Conservation (phyloP, 768 basidiomycete species). For the Austroboletus festivus region DNA sequence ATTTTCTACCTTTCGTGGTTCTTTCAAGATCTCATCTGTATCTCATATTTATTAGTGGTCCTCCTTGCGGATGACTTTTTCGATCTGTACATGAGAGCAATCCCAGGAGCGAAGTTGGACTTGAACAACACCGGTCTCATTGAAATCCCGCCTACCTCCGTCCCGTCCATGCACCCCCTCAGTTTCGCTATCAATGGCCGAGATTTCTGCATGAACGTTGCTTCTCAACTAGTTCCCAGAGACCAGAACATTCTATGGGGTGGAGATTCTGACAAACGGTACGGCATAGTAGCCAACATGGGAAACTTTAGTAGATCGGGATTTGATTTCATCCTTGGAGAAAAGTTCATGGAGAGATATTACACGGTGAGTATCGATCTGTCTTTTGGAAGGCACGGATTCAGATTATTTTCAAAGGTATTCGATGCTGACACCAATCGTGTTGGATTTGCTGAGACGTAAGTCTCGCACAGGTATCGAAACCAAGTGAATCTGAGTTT, state of each 20-base stretch:
- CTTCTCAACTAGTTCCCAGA: constrained; percentile 17
- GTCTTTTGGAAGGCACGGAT: background rate
- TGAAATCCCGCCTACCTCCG: constrained; percentile 14
- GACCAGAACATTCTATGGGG: constrained; percentile 16
- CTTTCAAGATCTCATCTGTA: background rate
- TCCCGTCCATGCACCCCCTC: constrained; percentile 15
- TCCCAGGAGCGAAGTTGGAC: constrained; percentile 12
- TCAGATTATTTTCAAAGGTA: constrained; percentile 9
- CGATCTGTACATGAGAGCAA: constrained; percentile 10
- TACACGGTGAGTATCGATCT: constrained; percentile 7
- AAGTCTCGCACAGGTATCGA: constrained; percentile 1
- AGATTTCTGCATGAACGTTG: constrained; percentile 15
- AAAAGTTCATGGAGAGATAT: constrained; percentile 13
- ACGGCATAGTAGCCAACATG: constrained; percentile 3
- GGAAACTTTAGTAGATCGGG: constrained; percentile 7
- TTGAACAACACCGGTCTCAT: constrained; percentile 7
- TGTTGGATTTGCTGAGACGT: constrained; percentile 25
- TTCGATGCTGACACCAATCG: constrained; percentile 20
- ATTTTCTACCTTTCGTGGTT: background rate
- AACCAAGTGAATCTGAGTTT: background rate
- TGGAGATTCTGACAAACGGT: constrained; percentile 8
- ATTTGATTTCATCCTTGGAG: constrained; percentile 9
- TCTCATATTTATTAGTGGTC: too few species aligned
- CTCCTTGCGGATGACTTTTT: constrained; percentile 24
- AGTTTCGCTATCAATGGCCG: constrained; percentile 9